Evolutionary conservation across 2,329 filamentous ascomycete genomes (phyloP).

Genomic region (Scortechinia acanthostroma): DNA sequence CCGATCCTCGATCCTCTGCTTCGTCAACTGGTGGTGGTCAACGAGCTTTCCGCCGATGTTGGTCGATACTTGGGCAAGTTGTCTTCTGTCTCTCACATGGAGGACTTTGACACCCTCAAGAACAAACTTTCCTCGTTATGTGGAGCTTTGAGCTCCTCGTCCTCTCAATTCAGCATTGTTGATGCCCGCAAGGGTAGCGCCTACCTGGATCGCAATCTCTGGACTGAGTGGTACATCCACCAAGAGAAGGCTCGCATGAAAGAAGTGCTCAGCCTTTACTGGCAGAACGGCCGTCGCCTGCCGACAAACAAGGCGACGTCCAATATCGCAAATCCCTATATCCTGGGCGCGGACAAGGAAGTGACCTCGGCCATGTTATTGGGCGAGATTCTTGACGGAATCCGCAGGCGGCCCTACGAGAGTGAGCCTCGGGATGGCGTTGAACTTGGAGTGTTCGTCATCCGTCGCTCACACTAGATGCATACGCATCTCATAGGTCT

Average conservation of each 20-base stretch:
- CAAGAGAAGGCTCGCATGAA: conserved; percentile 54
- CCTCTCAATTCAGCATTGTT: conserved; percentile 30
- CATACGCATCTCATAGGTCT: neutral
- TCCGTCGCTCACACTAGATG: conserved; percentile 20
- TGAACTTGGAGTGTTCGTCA: conserved; percentile 38
- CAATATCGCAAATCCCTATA: no score
- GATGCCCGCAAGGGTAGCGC: conserved; percentile 41
- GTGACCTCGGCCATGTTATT: conserved; percentile 45
- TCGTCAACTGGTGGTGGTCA: conserved; percentile 47
- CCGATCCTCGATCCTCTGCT: conserved; percentile 54
- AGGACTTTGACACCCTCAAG: conserved; percentile 41
- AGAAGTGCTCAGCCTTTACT: conserved; percentile 32
- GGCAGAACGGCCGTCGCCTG: conserved; percentile 23
- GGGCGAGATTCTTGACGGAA: conserved; percentile 47
- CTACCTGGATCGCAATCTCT: conserved; percentile 38
- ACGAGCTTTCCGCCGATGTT: conserved; percentile 48
- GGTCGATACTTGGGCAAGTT: conserved; percentile 43
- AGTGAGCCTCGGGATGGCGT: conserved; percentile 30
- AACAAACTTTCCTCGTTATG: conserved; percentile 28
- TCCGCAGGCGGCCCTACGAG: conserved; percentile 39
- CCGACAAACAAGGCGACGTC: conserved; percentile 16
- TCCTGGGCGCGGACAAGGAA: conserved; percentile 24
- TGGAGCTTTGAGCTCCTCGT: conserved; percentile 16
- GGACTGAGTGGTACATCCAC: conserved; percentile 59
- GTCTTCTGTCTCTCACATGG: conserved; percentile 40